A percentile compares a stretch with the other conserved stretches of the same genome.
Conservation (phyloP, 2,329 filamentous ascomycete species). For the Pseudogymnoascus sp. region DNA sequence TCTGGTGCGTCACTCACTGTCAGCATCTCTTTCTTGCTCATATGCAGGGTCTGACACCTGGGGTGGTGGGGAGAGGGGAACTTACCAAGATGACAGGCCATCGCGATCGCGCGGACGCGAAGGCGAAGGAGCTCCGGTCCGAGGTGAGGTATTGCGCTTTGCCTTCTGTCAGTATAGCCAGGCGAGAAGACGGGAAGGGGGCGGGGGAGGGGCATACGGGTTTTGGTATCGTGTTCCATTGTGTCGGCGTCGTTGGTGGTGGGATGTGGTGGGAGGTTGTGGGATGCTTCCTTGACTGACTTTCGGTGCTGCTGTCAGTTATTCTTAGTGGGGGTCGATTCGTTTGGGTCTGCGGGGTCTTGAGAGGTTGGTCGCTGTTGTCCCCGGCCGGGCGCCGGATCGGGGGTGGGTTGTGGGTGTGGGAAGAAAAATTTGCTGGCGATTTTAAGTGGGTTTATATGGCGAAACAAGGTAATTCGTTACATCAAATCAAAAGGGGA, state of each 20-base stretch:
- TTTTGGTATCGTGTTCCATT: constrained; percentile 71
- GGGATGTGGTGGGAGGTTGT: not conserved
- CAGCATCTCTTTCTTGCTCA: constrained; percentile 13
- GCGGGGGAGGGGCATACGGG: constrained; percentile 42
- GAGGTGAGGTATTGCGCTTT: constrained; percentile 68
- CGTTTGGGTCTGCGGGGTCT: not conserved
- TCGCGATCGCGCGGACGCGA: constrained; percentile 71
- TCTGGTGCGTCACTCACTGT: constrained; percentile 42
- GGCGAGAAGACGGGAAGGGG: not conserved
- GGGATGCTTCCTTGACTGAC: not conserved
- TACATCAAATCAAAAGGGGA: constrained; percentile 5
- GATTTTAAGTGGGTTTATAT: not conserved
- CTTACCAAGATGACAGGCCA: constrained; percentile 88
- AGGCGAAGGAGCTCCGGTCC: constrained; percentile 81
- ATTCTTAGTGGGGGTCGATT: not conserved
- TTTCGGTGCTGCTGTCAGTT: not conserved
- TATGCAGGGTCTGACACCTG: not conserved
- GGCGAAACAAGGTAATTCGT: not conserved
- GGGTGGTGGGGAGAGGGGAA: not conserved
- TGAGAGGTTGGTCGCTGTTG: not conserved
- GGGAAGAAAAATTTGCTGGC: not conserved
- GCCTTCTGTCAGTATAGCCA: not conserved
- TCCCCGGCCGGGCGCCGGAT: not conserved
- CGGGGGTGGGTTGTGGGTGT: not conserved
- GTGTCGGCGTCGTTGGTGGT: constrained; percentile 7